A percentile compares a stretch with the other conserved stretches of the same genome.
These are phyloP conservation scores for Ramaria rubella DNA, from an alignment of 768 basidiomycete species.

Conservation along the genomic window DNA sequence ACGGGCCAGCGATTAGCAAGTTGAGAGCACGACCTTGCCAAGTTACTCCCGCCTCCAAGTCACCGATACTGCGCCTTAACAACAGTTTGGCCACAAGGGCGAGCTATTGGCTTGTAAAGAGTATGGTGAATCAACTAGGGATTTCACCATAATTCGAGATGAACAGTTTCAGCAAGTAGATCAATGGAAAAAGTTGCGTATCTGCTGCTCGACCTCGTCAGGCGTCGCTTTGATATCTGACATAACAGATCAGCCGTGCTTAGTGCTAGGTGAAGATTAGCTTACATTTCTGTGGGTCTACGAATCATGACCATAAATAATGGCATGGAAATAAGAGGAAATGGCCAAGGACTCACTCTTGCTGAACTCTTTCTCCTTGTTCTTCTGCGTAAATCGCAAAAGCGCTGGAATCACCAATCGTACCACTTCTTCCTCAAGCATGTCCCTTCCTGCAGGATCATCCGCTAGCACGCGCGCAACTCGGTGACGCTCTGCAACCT, in stretches of 20 bases:
- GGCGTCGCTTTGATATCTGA: conserved; percentile 73
- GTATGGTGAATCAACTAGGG: too few species aligned
- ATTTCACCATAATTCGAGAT: too few species aligned
- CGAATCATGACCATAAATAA: conserved; percentile 8
- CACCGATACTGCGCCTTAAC: too few species aligned
- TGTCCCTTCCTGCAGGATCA: conserved; percentile 51
- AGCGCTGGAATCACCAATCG: conserved; percentile 72
- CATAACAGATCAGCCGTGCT: conserved; percentile 14
- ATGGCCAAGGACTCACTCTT: conserved; percentile 61
- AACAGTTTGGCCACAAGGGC: too few species aligned
- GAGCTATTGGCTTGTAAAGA: too few species aligned
- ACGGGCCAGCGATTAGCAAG: too few species aligned
- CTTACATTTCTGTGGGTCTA: conserved; percentile 71
- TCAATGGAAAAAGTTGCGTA: conserved; percentile 46
- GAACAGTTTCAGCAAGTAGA: background rate
- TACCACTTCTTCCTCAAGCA: conserved; percentile 65
- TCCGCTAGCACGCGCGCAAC: conserved; percentile 65
- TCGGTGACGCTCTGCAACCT: conserved; percentile 69
- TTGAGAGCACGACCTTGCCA: too few species aligned
- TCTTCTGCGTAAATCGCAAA: conserved; percentile 67
- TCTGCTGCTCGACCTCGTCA: conserved; percentile 66
- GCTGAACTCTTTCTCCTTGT: conserved; percentile 77
- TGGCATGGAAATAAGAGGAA: background rate
- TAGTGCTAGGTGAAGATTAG: conserved; percentile 9
- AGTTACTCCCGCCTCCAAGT: too few species aligned